Conservation (phyloP, 192 early-diverging fungal species). For the Coemansia guatemalensis region DNA sequence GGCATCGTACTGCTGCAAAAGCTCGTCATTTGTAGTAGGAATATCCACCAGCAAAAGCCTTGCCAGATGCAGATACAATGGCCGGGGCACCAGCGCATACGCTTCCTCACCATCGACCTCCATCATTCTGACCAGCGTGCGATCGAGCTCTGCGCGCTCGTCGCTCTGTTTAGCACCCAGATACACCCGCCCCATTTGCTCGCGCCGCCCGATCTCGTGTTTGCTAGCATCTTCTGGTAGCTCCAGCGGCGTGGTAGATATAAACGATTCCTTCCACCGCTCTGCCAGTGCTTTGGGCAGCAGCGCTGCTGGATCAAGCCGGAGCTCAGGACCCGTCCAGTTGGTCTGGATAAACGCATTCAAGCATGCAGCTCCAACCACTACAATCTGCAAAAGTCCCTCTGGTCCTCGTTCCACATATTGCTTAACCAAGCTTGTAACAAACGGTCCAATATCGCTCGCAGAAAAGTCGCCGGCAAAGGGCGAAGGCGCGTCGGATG, state of each 20-base stretch:
- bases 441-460: constrained; percentile 35
- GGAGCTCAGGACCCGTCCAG: constrained; percentile 85
- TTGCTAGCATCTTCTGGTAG: constrained; percentile 45
- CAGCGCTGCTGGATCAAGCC: constrained; percentile 58
- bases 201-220: constrained; percentile 49
- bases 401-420: constrained; percentile 13
- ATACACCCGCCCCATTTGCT: constrained; percentile 40
- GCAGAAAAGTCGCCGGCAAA: constrained; percentile 47
- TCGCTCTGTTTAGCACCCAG: constrained; percentile 40
- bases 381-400: constrained; percentile 25
- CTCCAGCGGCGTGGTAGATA: constrained; percentile 17
- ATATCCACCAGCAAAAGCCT: constrained; percentile 64
- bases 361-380: constrained; percentile 69
- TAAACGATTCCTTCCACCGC: constrained; percentile 32
- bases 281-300: constrained; percentile 50
- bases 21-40: constrained; percentile 14
- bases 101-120: constrained; percentile 81
- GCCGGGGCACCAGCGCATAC: constrained; percentile 72
- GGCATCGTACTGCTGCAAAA: constrained; percentile 13
- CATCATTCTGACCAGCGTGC: constrained; percentile 52
- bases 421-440: constrained; percentile 15
- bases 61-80: constrained; percentile 69
- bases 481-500: constrained; percentile 30
- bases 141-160: constrained; percentile 32
- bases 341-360: constrained; percentile 80